phyloP scores from a whole-genome alignment of 257 asterid species.

The Echites panduratus region DNA sequence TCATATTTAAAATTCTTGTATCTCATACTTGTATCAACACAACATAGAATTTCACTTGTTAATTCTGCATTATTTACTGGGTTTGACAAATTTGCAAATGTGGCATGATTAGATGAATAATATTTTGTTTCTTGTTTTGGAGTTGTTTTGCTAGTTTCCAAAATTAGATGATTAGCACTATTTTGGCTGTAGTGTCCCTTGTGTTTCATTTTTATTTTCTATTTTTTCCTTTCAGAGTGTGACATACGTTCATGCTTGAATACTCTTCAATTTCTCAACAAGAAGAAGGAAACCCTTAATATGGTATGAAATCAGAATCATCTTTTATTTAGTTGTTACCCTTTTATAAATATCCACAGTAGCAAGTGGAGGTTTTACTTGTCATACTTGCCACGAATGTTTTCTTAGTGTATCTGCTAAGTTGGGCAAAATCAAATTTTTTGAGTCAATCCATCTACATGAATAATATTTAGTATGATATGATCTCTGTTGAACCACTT shows the following conservation, averaged over 20 bases:
- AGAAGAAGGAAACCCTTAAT: constrained; percentile 70
- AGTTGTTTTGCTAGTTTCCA: neutral
- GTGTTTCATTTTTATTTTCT: constrained; percentile 10
- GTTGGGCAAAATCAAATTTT: neutral
- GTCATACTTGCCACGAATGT: neutral
- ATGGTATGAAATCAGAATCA: constrained; percentile 44
- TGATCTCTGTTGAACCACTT: neutral
- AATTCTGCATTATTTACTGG: neutral
- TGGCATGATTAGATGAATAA: neutral
- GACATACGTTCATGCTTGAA: constrained; percentile 93
- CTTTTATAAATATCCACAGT: neutral
- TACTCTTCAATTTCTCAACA: constrained; percentile 94
- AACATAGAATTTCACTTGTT: neutral
- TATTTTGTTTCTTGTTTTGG: neutral
- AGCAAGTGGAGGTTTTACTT: neutral
- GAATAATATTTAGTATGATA: neutral
- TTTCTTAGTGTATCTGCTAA: neutral
- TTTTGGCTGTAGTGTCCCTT: neutral
- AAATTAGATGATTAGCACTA: neutral
- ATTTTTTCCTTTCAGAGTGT: constrained; percentile 51
- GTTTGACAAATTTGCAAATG: neutral
- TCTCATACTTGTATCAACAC: too few species aligned
- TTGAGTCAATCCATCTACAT: neutral
- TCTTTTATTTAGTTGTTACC: neutral
- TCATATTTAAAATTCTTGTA: too few species aligned